These are phyloP conservation scores for Pseudogymnoascus sp. DNA, from an alignment of 2,329 filamentous ascomycete species.

Conservation along the genomic window DNA sequence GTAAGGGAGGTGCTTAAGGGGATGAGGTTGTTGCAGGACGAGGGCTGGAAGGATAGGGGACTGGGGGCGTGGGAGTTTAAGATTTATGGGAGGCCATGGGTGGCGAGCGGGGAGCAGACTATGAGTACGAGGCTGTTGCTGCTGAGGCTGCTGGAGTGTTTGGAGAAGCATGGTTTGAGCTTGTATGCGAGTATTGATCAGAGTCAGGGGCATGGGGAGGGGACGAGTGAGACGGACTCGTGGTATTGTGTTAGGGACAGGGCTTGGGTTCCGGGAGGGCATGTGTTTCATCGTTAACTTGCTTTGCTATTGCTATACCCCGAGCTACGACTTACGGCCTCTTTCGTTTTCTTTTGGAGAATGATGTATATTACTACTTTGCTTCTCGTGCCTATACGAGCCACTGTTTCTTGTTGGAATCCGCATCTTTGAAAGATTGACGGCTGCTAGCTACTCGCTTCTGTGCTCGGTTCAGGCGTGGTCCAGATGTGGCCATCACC, in stretches of 20 bases:
- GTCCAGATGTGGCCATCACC: background rate
- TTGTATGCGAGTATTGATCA: slow-evolving; percentile 33
- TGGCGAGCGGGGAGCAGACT: slow-evolving; percentile 27
- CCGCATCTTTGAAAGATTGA: background rate
- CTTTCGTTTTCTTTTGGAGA: background rate
- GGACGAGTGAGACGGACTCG: slow-evolving; percentile 19
- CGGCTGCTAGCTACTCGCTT: background rate
- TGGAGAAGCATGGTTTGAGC: slow-evolving; percentile 31
- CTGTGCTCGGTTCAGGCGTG: background rate
- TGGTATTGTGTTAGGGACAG: slow-evolving; percentile 22
- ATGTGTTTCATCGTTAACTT: slow-evolving; percentile 19
- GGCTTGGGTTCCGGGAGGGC: slow-evolving; percentile 17
- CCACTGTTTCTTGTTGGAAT: background rate
- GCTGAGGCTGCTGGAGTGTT: slow-evolving; percentile 27
- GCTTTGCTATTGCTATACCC: background rate
- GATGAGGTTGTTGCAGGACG: slow-evolving; percentile 16
- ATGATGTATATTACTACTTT: slow-evolving; percentile 3
- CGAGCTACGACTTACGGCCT: background rate
- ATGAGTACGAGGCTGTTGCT: slow-evolving; percentile 29
- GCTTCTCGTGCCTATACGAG: background rate
- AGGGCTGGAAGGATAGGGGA: slow-evolving; percentile 19
- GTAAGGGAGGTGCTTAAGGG: slow-evolving; percentile 16
- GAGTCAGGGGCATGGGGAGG: slow-evolving; percentile 17
- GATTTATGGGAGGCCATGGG: slow-evolving; percentile 28
- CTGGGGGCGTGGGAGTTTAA: slow-evolving; percentile 26